Base-by-base conservation (phyloP, 164 flowering plant genomes). In the Berberis thunbergii region DNA sequence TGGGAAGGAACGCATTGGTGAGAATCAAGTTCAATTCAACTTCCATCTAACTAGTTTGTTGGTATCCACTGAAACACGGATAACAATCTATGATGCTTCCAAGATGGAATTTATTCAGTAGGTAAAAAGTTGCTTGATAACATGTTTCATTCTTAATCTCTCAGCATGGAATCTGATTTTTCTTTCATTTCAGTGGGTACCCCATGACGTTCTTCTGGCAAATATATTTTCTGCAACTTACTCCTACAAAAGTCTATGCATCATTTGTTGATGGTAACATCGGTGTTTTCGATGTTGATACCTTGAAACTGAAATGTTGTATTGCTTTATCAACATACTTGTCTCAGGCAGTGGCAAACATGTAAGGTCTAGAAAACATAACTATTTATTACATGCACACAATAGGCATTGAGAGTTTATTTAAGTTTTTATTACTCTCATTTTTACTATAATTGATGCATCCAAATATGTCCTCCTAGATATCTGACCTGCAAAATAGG, bases 1-100 rank as follows among this genome's bases (percentile, higher is more conserved):
- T 60, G 96, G 96, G 8, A 86, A 81, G 81, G 82, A 86, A 3
- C 77, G 86, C 53, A 60, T 3, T 41, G 97, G 93, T 48, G 95
- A 94, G 58, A 94, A 96, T 2, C 75, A 86, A 46, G 95, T 90
- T 2, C 97, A 90, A 65, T 94, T 90, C 64, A 95, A 94, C 71
- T 57, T 78, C 39, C 97, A 94, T 67, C 97, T 87, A 75, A 71
- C 78, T 7, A 89, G 86, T 45, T 66, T 94, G 77, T 74, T 94
- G 63, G 95, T 88, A 43, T 77, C 76, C 67, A 96, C 90, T 66
- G 98, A 86, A 77, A 80, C 92, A 6, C 98, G 88, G 72, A 60
- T 94, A 55, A 94, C 95, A 12, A 73, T 88, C 71, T 94, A 85
- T 77, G 98, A 94, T 72, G 91, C 86, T 52, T 76, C 87, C 7